Percentiles rank a stretch among this genome's conserved stretches.
Conservation (phyloP, 768 basidiomycete species). For the Vararia minispora region DNA sequence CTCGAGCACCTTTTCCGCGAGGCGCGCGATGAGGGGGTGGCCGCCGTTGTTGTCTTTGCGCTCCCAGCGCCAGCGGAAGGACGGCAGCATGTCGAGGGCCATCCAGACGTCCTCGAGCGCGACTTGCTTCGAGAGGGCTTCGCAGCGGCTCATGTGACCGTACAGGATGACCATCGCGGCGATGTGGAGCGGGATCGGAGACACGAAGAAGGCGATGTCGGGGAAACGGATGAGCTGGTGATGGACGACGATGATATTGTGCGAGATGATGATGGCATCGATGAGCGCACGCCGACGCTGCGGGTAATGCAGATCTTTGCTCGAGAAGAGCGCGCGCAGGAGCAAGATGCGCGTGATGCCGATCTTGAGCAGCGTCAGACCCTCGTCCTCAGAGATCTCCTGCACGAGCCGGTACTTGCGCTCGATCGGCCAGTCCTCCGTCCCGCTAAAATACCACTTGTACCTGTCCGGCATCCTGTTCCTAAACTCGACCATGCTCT, state of each 20-base stretch:
- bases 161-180: conserved; percentile 88
- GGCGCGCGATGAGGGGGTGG: conserved; percentile 74
- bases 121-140: conserved; percentile 48
- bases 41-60: conserved; percentile 70
- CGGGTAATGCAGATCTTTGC: conserved; percentile 54
- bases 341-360: conserved; percentile 73
- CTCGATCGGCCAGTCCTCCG: conserved; percentile 62
- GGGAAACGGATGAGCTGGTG: conserved; percentile 77
- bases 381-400: conserved; percentile 70
- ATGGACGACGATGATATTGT: conserved; percentile 81
- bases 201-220: conserved; percentile 81
- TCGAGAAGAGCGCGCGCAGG: conserved; percentile 68
- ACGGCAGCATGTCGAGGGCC: conserved; percentile 80
- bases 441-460: conserved; percentile 66
- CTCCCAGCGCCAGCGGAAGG: conserved; percentile 89
- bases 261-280: conserved; percentile 79
- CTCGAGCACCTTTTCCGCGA: conserved; percentile 72
- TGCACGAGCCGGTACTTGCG: conserved; percentile 55
- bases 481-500: conserved; percentile 62
- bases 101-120: conserved; percentile 79
- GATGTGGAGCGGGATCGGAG: conserved; percentile 81
- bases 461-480: conserved; percentile 62
- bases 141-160: conserved; percentile 73
- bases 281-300: conserved; percentile 61
- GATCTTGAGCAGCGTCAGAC: conserved; percentile 72